These are phyloP conservation scores for Aspergillus awamori DNA, from an alignment of 2,329 filamentous ascomycete genomes.

Conservation along the genomic window DNA sequence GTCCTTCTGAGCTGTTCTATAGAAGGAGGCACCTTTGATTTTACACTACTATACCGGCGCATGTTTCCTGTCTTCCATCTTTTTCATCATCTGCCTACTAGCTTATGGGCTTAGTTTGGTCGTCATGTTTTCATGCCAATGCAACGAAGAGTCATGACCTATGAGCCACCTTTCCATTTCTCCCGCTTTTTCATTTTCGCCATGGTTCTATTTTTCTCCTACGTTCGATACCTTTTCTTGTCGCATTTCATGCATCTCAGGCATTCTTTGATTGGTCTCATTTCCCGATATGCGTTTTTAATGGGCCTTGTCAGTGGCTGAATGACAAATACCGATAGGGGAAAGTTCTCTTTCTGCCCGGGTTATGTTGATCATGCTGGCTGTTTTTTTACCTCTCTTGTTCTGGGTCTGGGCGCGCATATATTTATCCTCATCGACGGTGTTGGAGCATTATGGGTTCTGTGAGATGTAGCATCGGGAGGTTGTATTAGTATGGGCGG, in stretches of 20 bases:
- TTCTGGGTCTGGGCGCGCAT: neutral
- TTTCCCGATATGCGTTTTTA: neutral
- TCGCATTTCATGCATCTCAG: conserved; percentile 10
- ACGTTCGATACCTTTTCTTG: conserved; percentile 14
- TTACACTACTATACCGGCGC: conserved; percentile 27
- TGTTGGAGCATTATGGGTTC: neutral
- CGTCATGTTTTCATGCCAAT: conserved; percentile 41
- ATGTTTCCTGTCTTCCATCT: conserved; percentile 20
- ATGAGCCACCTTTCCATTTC: conserved; percentile 17
- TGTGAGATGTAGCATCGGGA: neutral
- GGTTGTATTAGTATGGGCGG: conserved; percentile 3
- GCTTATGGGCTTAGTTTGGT: conserved; percentile 29
- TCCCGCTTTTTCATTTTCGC: neutral
- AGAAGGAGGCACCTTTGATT: conserved; percentile 29
- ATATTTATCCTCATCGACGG: conserved; percentile 6
- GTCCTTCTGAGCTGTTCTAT: conserved; percentile 22
- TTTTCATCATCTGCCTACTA: conserved; percentile 24
- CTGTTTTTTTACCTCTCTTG: neutral
- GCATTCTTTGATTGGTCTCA: conserved; percentile 9
- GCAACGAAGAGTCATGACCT: conserved; percentile 45
- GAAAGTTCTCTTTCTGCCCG: neutral
- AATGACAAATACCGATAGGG: neutral
- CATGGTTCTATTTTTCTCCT: conserved; percentile 8
- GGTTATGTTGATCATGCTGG: neutral
- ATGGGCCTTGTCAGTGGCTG: neutral